phyloP scores from a whole-genome alignment of 129 eudicot species.

The Pittosporum tobira region DNA sequence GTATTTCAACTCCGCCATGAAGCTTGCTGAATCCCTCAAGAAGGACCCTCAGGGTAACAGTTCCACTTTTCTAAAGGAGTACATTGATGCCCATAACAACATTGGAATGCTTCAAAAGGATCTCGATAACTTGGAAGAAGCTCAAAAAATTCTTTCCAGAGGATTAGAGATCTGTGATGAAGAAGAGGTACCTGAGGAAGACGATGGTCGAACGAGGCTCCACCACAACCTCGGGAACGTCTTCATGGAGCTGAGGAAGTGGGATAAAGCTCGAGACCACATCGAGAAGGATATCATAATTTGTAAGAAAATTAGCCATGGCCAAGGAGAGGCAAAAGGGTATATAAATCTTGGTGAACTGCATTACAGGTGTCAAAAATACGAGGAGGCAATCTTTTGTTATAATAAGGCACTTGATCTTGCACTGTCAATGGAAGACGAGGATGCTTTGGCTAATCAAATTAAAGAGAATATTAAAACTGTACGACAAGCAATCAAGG shows the following conservation, averaged over 20 bases:
- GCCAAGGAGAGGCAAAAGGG: constrained; percentile 95
- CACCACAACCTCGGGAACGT: constrained; percentile 92
- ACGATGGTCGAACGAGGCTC: constrained; percentile 78
- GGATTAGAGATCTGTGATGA: constrained; percentile 80
- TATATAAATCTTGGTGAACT: constrained; percentile 85
- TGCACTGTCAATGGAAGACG: constrained; percentile 88
- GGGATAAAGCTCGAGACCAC: constrained; percentile 63
- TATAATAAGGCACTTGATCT: constrained; percentile 70
- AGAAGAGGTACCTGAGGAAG: constrained; percentile 69
- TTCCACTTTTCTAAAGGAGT: constrained; percentile 59
- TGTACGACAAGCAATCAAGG: constrained; percentile 54
- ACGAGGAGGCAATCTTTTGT: constrained; percentile 53
- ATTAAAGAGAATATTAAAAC: constrained; percentile 43
- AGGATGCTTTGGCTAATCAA: constrained; percentile 62
- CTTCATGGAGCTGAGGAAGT: constrained; percentile 65
- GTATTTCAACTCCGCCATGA: constrained; percentile 68
- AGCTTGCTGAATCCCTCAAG: constrained; percentile 58
- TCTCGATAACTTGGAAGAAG: constrained; percentile 84
- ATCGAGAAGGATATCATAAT: constrained; percentile 73
- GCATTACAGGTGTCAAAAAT: constrained; percentile 61
- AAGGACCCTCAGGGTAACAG: constrained; percentile 32
- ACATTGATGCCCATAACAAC: constrained; percentile 83
- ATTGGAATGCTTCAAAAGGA: constrained; percentile 93
- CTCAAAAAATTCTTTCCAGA: constrained; percentile 51
- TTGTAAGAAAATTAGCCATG: constrained; percentile 59